Evolutionary conservation across 768 basidiomycete species (phyloP), one percentile per base, ranked within the genome.

Genomic region (Hygrocybe punicea): DNA sequence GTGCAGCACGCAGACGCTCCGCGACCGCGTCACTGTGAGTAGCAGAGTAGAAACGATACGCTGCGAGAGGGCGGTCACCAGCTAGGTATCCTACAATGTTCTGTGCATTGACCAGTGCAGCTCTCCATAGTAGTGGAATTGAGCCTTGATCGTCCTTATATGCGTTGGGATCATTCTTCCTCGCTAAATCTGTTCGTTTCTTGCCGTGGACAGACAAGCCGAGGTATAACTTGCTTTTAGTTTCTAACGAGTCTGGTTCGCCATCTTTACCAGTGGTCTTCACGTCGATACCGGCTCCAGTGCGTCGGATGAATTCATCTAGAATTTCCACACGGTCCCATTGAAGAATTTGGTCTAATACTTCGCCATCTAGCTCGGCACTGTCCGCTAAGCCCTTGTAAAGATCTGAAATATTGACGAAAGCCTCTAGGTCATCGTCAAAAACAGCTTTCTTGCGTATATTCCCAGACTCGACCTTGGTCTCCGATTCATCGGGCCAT

Each of bases 131-230:
- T 19, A 70, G 73, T 8, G 65, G 78, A 60, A 36, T 56, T 21
- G 6, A 46, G 29, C 45, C 53, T 29, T 55, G 37, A 4, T 57
- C 55, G 2, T 58, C 14, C 7, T 59, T 44, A 19, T 51, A 46
- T 2, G 76, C 77, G 56, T 80, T 73, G 0, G 81, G 81, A 60
- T 84, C 82, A 50, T 78, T 78, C 62, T 73, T 77, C 51, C 64
- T 71, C 0, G 80, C 80, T 8, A 84, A 71, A 60, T 84, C 83
- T 14, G 73, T 72, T 3, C 81, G 73, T 62, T 85, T 85, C 72
- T 83, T 84, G n/a, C 84, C 84, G 57, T 84, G 81, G 19, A 86
- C 81, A 54, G 78, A 79, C 40, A 87, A 72, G 1, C 85, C 84
- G 16, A 84, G 78, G 61, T 86, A 86, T 0, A 79, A 46, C 63